Percentiles rank a stretch among this genome's conserved stretches.
phyloP scores from a whole-genome alignment of 2,329 filamentous ascomycete species.

The Coniochaeta prunicola region DNA sequence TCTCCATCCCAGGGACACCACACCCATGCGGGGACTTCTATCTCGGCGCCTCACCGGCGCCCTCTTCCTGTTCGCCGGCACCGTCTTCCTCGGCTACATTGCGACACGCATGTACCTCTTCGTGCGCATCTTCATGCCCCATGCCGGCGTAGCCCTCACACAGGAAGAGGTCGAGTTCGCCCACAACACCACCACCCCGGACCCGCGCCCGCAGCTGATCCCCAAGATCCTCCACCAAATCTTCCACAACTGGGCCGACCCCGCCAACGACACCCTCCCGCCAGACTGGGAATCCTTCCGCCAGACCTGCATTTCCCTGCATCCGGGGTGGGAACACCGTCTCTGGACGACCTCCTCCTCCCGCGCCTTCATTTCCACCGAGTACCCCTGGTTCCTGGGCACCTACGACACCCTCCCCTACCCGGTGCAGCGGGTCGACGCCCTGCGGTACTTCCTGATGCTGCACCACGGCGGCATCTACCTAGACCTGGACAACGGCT shows the following conservation, averaged over 20 bases:
- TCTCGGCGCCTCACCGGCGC: neutral
- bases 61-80: constrained; percentile 7
- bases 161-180: constrained; percentile 11
- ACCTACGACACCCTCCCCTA: constrained; percentile 68
- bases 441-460: constrained; percentile 75
- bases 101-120: constrained; percentile 11
- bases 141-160: constrained; percentile 15
- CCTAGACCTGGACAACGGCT: constrained; percentile 58
- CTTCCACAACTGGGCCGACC: constrained; percentile 19
- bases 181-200: neutral
- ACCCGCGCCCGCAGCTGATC: constrained; percentile 8
- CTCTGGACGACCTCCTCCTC: constrained; percentile 69
- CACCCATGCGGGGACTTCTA: neutral
- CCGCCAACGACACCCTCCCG: constrained; percentile 3
- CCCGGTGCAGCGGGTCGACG: constrained; percentile 68
- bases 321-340: constrained; percentile 25
- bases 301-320: neutral
- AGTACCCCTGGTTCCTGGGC: constrained; percentile 70
- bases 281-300: neutral
- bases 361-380: constrained; percentile 60
- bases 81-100: constrained; percentile 7
- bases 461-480: constrained; percentile 72
- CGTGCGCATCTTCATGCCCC: constrained; percentile 14
- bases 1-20: neutral
- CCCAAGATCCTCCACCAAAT: constrained; percentile 19